Percentiles rank a stretch among this genome's conserved stretches.
phyloP scores from a whole-genome alignment of 2,329 filamentous ascomycete species.

The Didymella lethalis region DNA sequence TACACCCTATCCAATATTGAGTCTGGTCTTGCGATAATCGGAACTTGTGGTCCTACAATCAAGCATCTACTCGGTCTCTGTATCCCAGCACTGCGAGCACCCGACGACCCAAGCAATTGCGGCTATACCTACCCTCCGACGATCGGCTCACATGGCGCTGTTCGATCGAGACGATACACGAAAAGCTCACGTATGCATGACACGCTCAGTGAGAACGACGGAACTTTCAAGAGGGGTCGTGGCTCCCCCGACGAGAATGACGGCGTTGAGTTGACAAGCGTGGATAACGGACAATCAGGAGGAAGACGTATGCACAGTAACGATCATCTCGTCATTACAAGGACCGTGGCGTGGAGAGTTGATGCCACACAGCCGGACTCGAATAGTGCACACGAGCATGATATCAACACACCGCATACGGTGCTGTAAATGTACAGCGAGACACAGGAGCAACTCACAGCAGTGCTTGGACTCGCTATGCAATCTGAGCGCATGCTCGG shows the following conservation, averaged over 20 bases:
- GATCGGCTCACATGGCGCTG: slow-evolving; percentile 1
- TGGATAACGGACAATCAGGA: not conserved
- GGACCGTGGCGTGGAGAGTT: slow-evolving; percentile 18
- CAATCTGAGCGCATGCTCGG: too few species aligned
- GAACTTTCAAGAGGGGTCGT: not conserved
- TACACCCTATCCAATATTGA: slow-evolving; percentile 32
- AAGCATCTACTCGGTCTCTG: slow-evolving; percentile 29
- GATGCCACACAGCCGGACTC: slow-evolving; percentile 11
- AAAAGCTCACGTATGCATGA: slow-evolving; percentile 1
- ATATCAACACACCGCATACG: slow-evolving; percentile 4
- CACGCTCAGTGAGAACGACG: slow-evolving; percentile 1
- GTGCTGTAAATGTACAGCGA: not conserved
- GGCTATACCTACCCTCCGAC: slow-evolving; percentile 12
- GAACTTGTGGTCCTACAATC: slow-evolving; percentile 29
- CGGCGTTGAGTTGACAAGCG: not conserved
- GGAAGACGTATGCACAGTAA: not conserved
- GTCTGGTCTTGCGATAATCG: slow-evolving; percentile 28
- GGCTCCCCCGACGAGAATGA: not conserved
- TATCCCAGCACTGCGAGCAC: slow-evolving; percentile 25
- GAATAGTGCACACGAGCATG: slow-evolving; percentile 13
- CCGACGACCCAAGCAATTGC: slow-evolving; percentile 14
- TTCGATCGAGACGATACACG: slow-evolving; percentile 8
- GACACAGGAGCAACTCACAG: not conserved
- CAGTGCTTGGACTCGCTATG: not conserved
- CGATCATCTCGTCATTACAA: slow-evolving; percentile 13